Evolutionary conservation across 2,329 filamentous ascomycete genomes (phyloP), one percentile per base, ranked within the genome.

Genomic region (Emmonsiellopsis sp.): DNA sequence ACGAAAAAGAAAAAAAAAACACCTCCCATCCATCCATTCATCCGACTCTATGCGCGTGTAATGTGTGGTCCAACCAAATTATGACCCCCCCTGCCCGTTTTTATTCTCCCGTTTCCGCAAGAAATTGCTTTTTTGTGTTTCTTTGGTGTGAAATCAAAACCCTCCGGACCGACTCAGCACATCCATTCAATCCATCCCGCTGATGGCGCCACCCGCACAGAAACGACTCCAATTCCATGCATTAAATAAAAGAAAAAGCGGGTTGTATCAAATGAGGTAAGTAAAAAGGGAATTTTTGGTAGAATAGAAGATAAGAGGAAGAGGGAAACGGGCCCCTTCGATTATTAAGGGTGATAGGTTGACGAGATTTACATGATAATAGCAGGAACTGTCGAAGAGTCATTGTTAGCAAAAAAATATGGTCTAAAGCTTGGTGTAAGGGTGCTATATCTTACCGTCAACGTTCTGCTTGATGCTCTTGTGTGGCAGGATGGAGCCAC

Each of bases 381-480:
- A 13, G 73, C 72, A 51, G 73, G 73, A 58, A 74, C 73, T 75
- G 55, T 26, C 7, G 55, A 51, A 37, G 7, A 34, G n/a, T 20
- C 30, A 7, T 30, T 35, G 48, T 61, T 38, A 60, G 45, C 31
- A 5, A 20, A 40, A 52, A 48, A 26, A 45, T 31, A 34, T 20
- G 44, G 38, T 30, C 32, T 3, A 46, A 48, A 37, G 6, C 30
- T n/a, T 20, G 46, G 11, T 41, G 47, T 43, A 7, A 34, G 34
- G 3, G 15, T 5, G 42, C 15, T 38, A 10, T 52, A 70, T 26
- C 78, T 73, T 71, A 82, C 80, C 82, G 73, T 98, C 93, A 65
- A 98, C 89, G 72, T 98, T 98, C 66, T 86, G 83, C 82, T 97
- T 97, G 81, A 98, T 97, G 71, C 86, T 93, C 86, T 98, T 98